A percentile compares a stretch with the other conserved stretches of the same genome.
Evolutionary conservation across 2,329 filamentous ascomycete species (phyloP).

Genomic region (Microascus cirrosus): DNA sequence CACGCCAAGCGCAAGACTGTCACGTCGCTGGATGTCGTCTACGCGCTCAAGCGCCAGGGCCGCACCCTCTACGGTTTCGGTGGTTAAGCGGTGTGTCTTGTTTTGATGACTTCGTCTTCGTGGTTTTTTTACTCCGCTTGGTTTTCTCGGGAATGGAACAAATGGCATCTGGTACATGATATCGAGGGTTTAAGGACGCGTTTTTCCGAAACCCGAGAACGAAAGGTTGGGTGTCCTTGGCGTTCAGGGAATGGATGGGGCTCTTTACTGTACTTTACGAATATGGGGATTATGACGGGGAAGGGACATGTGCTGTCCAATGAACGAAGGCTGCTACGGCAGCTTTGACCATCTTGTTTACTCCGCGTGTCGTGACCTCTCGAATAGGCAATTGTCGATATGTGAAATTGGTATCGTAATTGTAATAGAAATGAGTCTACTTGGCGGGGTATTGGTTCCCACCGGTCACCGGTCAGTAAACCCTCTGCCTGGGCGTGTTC

Average conservation of each 20-base stretch:
- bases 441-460: too few species aligned
- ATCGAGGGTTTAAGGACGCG: not conserved
- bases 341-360: not conserved
- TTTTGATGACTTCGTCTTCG: not conserved
- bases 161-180: slow-evolving; percentile 1
- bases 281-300: not conserved
- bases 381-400: not conserved
- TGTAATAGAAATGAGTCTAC: not conserved
- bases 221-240: not conserved
- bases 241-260: not conserved
- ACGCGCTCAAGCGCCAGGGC: slow-evolving; percentile 59
- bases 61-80: slow-evolving; percentile 82
- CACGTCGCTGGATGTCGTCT: slow-evolving; percentile 58
- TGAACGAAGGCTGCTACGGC: not conserved
- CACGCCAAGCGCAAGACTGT: slow-evolving; percentile 76
- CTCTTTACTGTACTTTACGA: not conserved
- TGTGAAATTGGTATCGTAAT: not conserved
- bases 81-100: slow-evolving; percentile 46
- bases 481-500: too few species aligned
- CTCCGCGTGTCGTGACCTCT: not conserved
- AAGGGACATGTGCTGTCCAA: not conserved
- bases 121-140: not conserved
- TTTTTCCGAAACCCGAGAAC: not conserved
- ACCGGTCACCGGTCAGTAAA: too few species aligned
- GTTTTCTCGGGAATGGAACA: not conserved